Evolutionary conservation across 352 stramenopile species (phyloP), one percentile per base, ranked within the genome.

Genomic region (Phytophthora syringae): DNA sequence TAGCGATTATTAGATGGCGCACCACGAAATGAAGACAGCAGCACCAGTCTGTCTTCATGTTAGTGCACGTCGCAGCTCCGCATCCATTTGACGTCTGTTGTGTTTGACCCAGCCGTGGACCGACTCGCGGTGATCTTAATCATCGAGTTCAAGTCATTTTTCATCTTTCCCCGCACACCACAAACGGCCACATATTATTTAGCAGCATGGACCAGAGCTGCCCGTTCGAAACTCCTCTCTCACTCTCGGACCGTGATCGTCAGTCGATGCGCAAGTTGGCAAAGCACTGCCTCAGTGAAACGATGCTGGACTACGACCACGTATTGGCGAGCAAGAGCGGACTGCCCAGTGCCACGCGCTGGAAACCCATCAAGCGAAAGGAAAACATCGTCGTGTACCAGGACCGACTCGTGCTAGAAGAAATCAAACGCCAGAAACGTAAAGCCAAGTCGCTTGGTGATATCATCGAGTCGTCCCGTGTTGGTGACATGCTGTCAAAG

Each of bases 311-410:
- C 27, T 77, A 67, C 34, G 70, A 77, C 7, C 65, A 77, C 28
- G 60, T 77, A n/a, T 27, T 72, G 40, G 58, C 54, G 13, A 64
- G 59, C 18, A 64, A 60, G n/a, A 65, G 42, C 12, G 55, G 70
- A 10, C 34, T 72, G 18, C 70, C 70, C 13, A 69, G 57, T 28
- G 22, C 42, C 18, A 72, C 50, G 30, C 60, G 67, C 9, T 77
- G 70, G 70, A 75, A 77, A 50, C 45, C 60, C 27, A 18, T 77
- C 52, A 72, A 69, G 52, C 57, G 53, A n/a, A 73, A 70, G 20
- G 36, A 74, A 13, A 74, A 67, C 24, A 28, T 77, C n/a, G 45
- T 66, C 1, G 60, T 77, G 12, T 75, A 75, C 36, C 45, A 71
- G 27, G 60, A 75, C 28, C 60, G 66, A 20, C 60, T 70, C 1